Base-by-base conservation (phyloP, 345 rosid species). In the Brassica nigra region DNA sequence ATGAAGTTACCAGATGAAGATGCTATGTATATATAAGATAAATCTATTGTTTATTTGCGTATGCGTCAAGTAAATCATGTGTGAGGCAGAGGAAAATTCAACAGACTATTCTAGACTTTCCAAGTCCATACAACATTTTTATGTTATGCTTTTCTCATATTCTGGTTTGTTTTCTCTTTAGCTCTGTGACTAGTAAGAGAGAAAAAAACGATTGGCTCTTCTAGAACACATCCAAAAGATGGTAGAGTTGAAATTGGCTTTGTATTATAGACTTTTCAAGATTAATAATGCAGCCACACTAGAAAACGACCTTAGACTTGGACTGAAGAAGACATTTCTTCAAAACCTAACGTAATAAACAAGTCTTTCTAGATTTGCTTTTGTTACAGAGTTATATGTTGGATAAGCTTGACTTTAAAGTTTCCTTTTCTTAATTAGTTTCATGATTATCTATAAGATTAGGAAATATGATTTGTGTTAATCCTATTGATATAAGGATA, bases 201-300 rank as follows among this genome's bases (percentile, higher is more conserved):
- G 2, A 23, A 23, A 23, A 23, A 23, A 23, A 29, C n/a, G 75
- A 6, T 16, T 33, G 75, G 15, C 65, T 77, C 63, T 18, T 34
- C 6, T 3, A 31, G 65, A 29, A 18, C 67, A 72, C 37, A 78
- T 65, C 68, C 54, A 34, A 42, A 42, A 31, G 82, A 64, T 16
- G 29, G 77, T 66, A 12, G 23, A 73, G 39, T 66, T 44, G 52
- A 78, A 73, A 30, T 78, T 78, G 42, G 78, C 67, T 78, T 78
- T 59, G 34, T 78, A 4, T 67, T 14, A 37, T 66, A 72, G 73
- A 72, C 68, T 58, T 72, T 66, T 66, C 77, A 72, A 72, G 62
- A 55, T 18, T 12, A 71, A 55, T 78, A 71, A 78, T 55, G 59
- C 28, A 78, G 75, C 14, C 64, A 69, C 37, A 9, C 10, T 12